These are phyloP conservation scores for Cryphonectria naterciae DNA, from an alignment of 2,329 filamentous ascomycete species.

Conservation along the genomic window DNA sequence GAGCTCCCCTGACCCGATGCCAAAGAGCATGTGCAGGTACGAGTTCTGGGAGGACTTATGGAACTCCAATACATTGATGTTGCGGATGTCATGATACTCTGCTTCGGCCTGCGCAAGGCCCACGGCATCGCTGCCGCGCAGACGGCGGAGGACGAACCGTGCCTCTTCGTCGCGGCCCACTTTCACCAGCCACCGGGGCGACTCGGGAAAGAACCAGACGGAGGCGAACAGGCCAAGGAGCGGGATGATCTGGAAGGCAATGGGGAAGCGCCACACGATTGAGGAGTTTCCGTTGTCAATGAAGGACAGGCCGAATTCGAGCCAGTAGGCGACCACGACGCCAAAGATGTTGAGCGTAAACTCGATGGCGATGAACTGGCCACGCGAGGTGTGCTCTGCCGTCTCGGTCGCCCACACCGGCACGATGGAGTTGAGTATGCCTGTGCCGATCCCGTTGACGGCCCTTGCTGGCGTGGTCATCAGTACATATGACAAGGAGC, in stretches of 20 bases:
- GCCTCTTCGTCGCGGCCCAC: conserved; percentile 25
- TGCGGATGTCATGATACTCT: conserved; percentile 64
- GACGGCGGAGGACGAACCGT: conserved; percentile 19
- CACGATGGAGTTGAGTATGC: conserved; percentile 71
- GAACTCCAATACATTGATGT: conserved; percentile 64
- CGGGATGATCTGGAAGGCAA: conserved; percentile 29
- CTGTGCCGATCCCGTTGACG: conserved; percentile 69
- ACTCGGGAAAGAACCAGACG: conserved; percentile 29
- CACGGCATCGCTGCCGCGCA: conserved; percentile 17
- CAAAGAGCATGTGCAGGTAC: conserved; percentile 70
- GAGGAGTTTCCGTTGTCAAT: conserved; percentile 30
- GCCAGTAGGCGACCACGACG: conserved; percentile 40
- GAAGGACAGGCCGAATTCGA: conserved; percentile 40
- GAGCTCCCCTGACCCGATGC: conserved; percentile 65
- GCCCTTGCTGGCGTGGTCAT: conserved; percentile 49
- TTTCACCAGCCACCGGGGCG: conserved; percentile 30
- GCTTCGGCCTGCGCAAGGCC: conserved; percentile 21
- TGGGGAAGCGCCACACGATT: conserved; percentile 16
- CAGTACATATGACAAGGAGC: neutral
- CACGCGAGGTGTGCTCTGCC: conserved; percentile 68
- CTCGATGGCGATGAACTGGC: conserved; percentile 71
- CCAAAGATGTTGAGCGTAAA: conserved; percentile 54
- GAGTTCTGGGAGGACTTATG: conserved; percentile 61
- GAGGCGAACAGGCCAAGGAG: conserved; percentile 26
- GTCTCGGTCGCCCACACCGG: conserved; percentile 75